Evolutionary conservation across 176 grass and related monocot species (phyloP).

Genomic region (Triticum monococcum): DNA sequence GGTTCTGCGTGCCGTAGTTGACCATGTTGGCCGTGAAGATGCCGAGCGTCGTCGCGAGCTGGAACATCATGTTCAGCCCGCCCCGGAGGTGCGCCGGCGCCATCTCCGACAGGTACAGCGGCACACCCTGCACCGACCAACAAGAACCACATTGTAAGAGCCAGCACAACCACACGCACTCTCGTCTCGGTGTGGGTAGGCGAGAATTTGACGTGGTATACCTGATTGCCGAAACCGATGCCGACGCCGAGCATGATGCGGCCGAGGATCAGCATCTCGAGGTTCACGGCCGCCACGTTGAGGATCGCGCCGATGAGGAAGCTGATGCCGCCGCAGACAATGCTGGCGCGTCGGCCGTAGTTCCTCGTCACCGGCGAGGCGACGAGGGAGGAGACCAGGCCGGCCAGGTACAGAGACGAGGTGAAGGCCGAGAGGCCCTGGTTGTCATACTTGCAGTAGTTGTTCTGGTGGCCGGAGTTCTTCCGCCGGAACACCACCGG

Average conservation of each 20-base stretch:
- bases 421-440: slow-evolving; percentile 70
- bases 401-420: slow-evolving; percentile 82
- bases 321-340: slow-evolving; percentile 78
- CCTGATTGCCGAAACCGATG: slow-evolving; percentile 92
- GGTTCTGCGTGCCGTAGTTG: slow-evolving; percentile 92
- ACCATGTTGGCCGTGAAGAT: slow-evolving; percentile 96
- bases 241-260: slow-evolving; percentile 94
- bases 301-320: slow-evolving; percentile 80
- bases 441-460: slow-evolving; percentile 97
- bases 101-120: slow-evolving; percentile 91
- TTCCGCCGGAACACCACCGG: slow-evolving; percentile 66
- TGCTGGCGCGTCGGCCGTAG: slow-evolving; percentile 82
- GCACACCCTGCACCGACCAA: slow-evolving; percentile 48
- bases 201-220: neutral
- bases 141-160: neutral
- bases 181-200: neutral
- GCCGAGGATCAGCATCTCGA: slow-evolving; percentile 77
- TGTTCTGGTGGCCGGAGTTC: slow-evolving; percentile 59
- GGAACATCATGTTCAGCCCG: slow-evolving; percentile 98
- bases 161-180: neutral
- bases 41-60: slow-evolving; percentile 89
- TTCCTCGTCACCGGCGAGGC: slow-evolving; percentile 87
- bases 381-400: slow-evolving; percentile 62
- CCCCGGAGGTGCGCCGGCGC: slow-evolving; percentile 87
- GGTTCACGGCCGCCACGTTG: slow-evolving; percentile 63